Evolutionary conservation across 148 eudicot species (phyloP), one percentile per base, ranked within the genome.

Genomic region (Chenopodium quinoa): DNA sequence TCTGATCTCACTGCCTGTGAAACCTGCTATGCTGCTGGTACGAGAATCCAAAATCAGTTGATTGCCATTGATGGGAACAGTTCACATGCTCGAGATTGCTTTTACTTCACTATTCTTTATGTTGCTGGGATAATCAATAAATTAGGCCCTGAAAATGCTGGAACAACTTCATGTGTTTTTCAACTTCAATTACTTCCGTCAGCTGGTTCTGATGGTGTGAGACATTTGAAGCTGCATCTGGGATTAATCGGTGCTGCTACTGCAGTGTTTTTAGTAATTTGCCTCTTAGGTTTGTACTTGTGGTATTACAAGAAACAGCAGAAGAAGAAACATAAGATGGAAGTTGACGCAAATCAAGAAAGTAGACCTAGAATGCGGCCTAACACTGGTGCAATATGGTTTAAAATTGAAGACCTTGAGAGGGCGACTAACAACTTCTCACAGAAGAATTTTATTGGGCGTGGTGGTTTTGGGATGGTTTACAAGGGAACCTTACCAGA

Each of bases 61-160:
- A 83, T 85, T 63, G 73, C 70, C 0, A 81, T 90, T 58, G 96
- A 92, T 75, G 92, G 98, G 50, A 91, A 93, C 79, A 76, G 46
- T 44, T 85, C 94, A 27, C 98, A 88, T 71, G 74, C 92, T 7
- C 86, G 72, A 25, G 69, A 83, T 52, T 94, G 98, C 75, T 94
- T 90, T 82, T 86, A 94, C 66, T 92, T 89, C 54, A 54, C 93
- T 1, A 84, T 92, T 29, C 40, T 91, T n/a, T 94, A 94, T 84
- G 96, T 95, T 83, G 93, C 91, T 84, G 97, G 89, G 13, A 64
- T 91, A 56, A 92, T 84, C 31, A 92, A 92, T 83, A 47, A 91
- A 71, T 82, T 78, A 71, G 97, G 97, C 17, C 96, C 97, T 19
- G 88, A 90, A 31, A 88, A 90, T 80, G 31, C 20, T 47, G 89